Evolutionary conservation across 768 basidiomycete genomes (phyloP), one percentile per base, ranked within the genome.

Genomic region (Pleurotus salmoneostramineus): DNA sequence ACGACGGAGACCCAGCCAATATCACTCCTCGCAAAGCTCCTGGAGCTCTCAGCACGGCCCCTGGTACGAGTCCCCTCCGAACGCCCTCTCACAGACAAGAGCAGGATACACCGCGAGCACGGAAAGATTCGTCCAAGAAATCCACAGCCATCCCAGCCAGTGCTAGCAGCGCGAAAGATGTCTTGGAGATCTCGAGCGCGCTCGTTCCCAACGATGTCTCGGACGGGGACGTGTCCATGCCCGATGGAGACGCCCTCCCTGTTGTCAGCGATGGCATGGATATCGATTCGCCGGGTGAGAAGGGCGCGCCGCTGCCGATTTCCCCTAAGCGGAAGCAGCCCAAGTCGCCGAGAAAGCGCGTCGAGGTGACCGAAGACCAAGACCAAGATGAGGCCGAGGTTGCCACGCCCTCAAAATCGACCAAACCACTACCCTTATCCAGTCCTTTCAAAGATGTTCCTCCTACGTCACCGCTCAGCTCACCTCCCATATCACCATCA

Each of bases 81-180:
- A 55, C 35, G 8, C 14, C 21, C 6, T 11, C 54, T 56, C 63
- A 17, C 32, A 46, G 51, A 59, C 72, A 4, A n/a, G 56, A 11
- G 59, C 32, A 45, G 15, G n/a, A 45, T 15, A 56, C 54, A 12
- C 32, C 50, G 3, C 35, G 50, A 42, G 5, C 50, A 12, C 40
- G 35, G 5, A 35, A 15, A 34, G 50, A 12, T 5, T 15, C n/a
- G 7, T 12, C 17, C 50, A 35, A 31, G 12, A 52, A 52, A 14
- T 35, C 50, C 3, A 52, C 44, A 45, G 44, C 44, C n/a, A 17
- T 17, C 15, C 44, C 32, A 14, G 36, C 31, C 14, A 50, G 52
- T 15, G 52, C 55, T 5, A 44, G 21, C 6, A 61, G 55, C 44
- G 58, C 14, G 45, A 51, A 35, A 11, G 60, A 61, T 37, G 52